These are phyloP conservation scores for Lachnellula suecica DNA, from an alignment of 2,329 filamentous ascomycete genomes.

Conservation along the genomic window DNA sequence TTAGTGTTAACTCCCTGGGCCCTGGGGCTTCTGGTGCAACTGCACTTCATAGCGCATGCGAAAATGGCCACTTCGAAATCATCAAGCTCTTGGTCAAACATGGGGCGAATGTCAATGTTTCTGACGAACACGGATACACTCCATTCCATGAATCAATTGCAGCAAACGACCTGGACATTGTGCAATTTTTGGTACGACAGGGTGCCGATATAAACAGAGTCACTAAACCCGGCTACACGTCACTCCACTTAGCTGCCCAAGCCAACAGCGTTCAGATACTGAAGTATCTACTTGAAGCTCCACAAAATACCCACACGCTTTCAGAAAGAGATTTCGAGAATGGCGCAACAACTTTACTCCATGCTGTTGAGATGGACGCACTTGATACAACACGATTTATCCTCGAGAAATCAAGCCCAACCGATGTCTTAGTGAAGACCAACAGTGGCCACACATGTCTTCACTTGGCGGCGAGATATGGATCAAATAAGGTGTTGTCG, in stretches of 20 bases:
- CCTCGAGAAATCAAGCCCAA: background rate
- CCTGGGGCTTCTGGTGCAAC: background rate
- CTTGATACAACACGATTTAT: slow-evolving; percentile 2
- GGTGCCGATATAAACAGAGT: slow-evolving; percentile 1
- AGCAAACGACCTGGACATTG: background rate
- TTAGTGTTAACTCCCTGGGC: background rate
- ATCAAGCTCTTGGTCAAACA: slow-evolving; percentile 4
- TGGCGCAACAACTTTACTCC: background rate
- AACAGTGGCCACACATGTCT: slow-evolving; percentile 1
- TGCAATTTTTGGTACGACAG: background rate
- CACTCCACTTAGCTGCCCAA: background rate
- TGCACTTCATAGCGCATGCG: slow-evolving; percentile 3
- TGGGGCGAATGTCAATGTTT: background rate
- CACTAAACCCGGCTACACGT: background rate
- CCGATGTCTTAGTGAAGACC: background rate
- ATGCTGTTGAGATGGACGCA: background rate
- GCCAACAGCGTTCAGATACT: background rate
- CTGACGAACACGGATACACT: background rate
- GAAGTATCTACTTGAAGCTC: slow-evolving; percentile 1
- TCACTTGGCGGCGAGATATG: background rate
- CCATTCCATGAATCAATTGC: background rate
- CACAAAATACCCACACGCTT: background rate
- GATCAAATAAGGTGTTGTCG: background rate
- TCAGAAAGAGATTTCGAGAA: background rate
- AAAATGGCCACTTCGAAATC: slow-evolving; percentile 1